phyloP scores from a whole-genome alignment of 345 rosid genomes.

The Rhodamnia rubescens region DNA sequence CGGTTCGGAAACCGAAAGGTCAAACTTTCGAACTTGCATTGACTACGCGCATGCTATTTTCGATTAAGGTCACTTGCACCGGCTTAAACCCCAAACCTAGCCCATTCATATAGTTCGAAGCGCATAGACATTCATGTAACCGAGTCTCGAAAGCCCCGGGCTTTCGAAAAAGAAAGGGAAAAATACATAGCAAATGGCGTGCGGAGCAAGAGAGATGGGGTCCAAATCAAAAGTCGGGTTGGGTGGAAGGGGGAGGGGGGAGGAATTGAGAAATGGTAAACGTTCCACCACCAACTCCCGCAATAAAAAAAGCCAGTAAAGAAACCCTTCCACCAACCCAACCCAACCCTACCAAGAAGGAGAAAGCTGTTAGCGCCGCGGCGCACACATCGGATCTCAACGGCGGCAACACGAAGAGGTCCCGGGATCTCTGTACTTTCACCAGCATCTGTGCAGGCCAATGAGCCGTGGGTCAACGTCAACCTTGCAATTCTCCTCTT shows the following conservation, averaged over 20 bases:
- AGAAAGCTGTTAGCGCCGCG: not conserved
- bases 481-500: not conserved
- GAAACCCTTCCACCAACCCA: not conserved
- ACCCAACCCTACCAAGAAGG: not conserved
- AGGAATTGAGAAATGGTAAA: not conserved
- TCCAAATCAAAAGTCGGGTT: not conserved
- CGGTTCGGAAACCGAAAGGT: not conserved
- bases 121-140: not conserved
- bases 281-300: not conserved
- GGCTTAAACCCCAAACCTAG: no score
- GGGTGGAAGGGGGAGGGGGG: not conserved
- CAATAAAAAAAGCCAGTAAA: not conserved
- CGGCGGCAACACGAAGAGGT: not conserved
- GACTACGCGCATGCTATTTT: no score
- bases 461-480: not conserved
- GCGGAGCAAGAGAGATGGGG: not conserved
- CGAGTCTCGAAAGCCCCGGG: not conserved
- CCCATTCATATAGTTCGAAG: not conserved
- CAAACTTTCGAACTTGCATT: not conserved
- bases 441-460: not conserved
- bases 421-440: not conserved
- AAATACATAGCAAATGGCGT: not conserved
- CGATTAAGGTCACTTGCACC: no score
- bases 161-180: not conserved
- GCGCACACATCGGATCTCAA: not conserved